phyloP scores from a whole-genome alignment of 805 yeast species.

The Lipomyces starkeyi region DNA sequence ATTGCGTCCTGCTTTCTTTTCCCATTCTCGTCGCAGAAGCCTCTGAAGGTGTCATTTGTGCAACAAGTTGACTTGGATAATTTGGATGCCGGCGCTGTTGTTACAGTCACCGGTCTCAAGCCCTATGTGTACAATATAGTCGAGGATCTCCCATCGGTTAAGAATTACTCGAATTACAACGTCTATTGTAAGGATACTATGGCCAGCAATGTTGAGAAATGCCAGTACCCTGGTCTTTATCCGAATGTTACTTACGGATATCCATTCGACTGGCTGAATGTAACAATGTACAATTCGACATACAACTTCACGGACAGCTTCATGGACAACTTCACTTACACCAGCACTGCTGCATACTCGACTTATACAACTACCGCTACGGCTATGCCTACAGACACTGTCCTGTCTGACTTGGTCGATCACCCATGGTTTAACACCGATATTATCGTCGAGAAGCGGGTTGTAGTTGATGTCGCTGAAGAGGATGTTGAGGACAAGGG shows the following conservation, averaged over 20 bases:
- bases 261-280: slow-evolving; percentile 36
- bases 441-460: slow-evolving; percentile 8
- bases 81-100: slow-evolving; percentile 40
- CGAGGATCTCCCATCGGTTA: slow-evolving; percentile 68
- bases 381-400: background rate
- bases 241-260: slow-evolving; percentile 37
- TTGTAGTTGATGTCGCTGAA: background rate
- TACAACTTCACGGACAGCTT: slow-evolving; percentile 29
- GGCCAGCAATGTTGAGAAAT: slow-evolving; percentile 24
- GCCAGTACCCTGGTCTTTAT: slow-evolving; percentile 34
- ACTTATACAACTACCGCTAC: slow-evolving; percentile 16
- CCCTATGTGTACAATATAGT: slow-evolving; percentile 57
- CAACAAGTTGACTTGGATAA: slow-evolving; percentile 61
- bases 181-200: slow-evolving; percentile 20
- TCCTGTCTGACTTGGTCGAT: background rate
- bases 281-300: slow-evolving; percentile 29
- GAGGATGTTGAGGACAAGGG: slow-evolving; percentile 14
- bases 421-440: slow-evolving; percentile 6
- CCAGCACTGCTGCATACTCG: slow-evolving; percentile 20
- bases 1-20: slow-evolving; percentile 43
- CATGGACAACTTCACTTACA: slow-evolving; percentile 21
- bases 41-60: slow-evolving; percentile 73
- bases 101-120: slow-evolving; percentile 57
- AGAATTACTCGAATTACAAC: slow-evolving; percentile 44
- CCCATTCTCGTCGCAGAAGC: slow-evolving; percentile 68